A percentile compares a stretch with the other conserved stretches of the same genome.
phyloP scores from a whole-genome alignment of 768 basidiomycete genomes.

The Mycena rosella region DNA sequence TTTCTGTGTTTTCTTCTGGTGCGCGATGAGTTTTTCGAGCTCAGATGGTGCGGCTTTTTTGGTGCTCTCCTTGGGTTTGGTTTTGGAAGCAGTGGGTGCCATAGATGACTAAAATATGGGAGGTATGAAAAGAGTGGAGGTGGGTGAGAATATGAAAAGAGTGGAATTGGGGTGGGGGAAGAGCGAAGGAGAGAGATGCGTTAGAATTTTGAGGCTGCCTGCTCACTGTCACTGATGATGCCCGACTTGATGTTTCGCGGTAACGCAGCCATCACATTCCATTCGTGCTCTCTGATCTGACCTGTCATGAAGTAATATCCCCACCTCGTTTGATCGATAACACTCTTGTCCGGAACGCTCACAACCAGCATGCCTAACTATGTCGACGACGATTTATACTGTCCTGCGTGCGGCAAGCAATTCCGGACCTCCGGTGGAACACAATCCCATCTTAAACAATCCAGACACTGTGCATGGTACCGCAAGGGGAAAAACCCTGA shows the following conservation, averaged over 20 bases:
- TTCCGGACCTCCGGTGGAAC: neutral
- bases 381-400: constrained; percentile 10
- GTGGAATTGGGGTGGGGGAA: neutral
- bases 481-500: constrained; percentile 28
- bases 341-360: neutral
- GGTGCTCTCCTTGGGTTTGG: neutral
- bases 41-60: neutral
- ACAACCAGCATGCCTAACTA: neutral
- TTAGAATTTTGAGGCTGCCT: too few species aligned
- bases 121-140: neutral
- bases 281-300: too few species aligned
- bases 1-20: neutral
- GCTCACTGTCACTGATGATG: too few species aligned
- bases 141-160: neutral
- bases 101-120: neutral
- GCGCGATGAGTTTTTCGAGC: constrained; percentile 6
- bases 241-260: too few species aligned
- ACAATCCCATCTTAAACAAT: constrained; percentile 4
- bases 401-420: neutral
- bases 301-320: neutral
- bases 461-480: constrained; percentile 24
- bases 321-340: neutral
- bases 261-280: too few species aligned
- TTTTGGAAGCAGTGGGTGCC: neutral
- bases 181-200: neutral